phyloP scores from a whole-genome alignment of 176 grass and related monocot genomes.

The Calamus simplicifolius region DNA sequence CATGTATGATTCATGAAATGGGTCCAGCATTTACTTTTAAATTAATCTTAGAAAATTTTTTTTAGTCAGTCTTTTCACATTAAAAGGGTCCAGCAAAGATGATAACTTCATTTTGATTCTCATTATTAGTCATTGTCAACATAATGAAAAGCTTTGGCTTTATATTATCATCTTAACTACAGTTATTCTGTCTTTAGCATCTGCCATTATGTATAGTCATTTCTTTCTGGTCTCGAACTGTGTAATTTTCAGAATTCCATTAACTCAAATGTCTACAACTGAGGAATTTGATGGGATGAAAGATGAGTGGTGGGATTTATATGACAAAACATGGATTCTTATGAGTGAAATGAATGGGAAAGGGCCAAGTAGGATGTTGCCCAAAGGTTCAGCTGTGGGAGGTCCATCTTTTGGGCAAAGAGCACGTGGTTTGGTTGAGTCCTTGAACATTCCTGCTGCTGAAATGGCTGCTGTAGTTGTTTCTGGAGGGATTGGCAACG shows the following conservation, averaged over 20 bases:
- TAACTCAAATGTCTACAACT: constrained; percentile 37
- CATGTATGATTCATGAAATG: too few species aligned
- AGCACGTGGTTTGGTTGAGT: constrained; percentile 91
- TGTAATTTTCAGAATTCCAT: constrained; percentile 40
- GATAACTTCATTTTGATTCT: too few species aligned
- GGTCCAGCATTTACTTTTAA: too few species aligned
- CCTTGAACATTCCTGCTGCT: constrained; percentile 91
- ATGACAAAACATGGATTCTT: constrained; percentile 84
- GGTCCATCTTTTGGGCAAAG: constrained; percentile 80
- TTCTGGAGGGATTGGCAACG: constrained; percentile 70
- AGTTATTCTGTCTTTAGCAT: constrained; percentile 9
- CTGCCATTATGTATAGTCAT: neutral
- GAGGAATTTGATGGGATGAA: constrained; percentile 32
- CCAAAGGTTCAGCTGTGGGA: constrained; percentile 44
- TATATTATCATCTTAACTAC: too few species aligned
- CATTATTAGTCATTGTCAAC: too few species aligned
- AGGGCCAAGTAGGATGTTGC: constrained; percentile 47
- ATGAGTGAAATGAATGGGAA: constrained; percentile 68
- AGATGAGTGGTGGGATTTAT: constrained; percentile 71
- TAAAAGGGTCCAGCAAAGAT: too few species aligned
- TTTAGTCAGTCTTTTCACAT: too few species aligned
- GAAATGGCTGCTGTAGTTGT: constrained; percentile 99
- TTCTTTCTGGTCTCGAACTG: constrained; percentile 1
- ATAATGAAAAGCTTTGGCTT: too few species aligned
- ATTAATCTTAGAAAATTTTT: too few species aligned